A percentile compares a stretch with the other conserved stretches of the same genome.
Evolutionary conservation across 2,329 filamentous ascomycete species (phyloP).

Genomic region (Colletotrichum spinosum): DNA sequence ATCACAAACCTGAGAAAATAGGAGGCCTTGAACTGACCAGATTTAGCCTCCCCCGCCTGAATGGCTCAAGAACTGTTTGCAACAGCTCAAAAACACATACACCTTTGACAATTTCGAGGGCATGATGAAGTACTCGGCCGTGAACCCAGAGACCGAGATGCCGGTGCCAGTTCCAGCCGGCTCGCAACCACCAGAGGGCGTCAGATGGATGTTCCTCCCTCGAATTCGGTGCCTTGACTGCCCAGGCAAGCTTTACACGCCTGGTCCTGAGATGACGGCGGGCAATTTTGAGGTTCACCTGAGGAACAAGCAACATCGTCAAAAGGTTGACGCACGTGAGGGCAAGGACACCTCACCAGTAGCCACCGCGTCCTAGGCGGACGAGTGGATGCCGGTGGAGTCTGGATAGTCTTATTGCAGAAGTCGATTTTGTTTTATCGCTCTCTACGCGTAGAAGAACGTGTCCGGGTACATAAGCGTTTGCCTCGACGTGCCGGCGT

Average conservation of each 20-base stretch:
- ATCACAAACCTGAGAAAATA: not conserved
- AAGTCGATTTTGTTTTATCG: constrained; percentile 5
- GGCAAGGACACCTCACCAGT: constrained; percentile 40
- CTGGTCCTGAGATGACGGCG: constrained; percentile 85
- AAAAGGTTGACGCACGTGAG: constrained; percentile 65
- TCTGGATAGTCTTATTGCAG: too few relatives aligned
- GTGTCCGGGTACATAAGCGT: too few relatives aligned
- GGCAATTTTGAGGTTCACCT: constrained; percentile 95
- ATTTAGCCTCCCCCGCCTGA: constrained; percentile 82
- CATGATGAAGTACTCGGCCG: constrained; percentile 88
- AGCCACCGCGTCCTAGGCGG: not conserved
- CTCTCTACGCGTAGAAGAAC: too few relatives aligned
- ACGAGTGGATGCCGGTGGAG: not conserved
- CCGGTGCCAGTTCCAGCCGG: constrained; percentile 65
- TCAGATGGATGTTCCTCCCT: constrained; percentile 86
- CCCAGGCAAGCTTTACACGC: constrained; percentile 92
- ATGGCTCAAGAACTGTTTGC: constrained; percentile 84
- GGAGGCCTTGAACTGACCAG: constrained; percentile 18
- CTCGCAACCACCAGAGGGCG: constrained; percentile 67
- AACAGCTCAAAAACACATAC: constrained; percentile 76
- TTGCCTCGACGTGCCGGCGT: too few relatives aligned
- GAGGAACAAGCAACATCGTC: constrained; percentile 83
- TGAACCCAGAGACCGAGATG: constrained; percentile 78
- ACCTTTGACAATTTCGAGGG: constrained; percentile 88
- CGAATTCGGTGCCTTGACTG: constrained; percentile 94